A percentile compares a stretch with the other conserved stretches of the same genome.
These are phyloP conservation scores for Sutorius australiensis DNA, from an alignment of 768 basidiomycete species.

Conservation along the genomic window DNA sequence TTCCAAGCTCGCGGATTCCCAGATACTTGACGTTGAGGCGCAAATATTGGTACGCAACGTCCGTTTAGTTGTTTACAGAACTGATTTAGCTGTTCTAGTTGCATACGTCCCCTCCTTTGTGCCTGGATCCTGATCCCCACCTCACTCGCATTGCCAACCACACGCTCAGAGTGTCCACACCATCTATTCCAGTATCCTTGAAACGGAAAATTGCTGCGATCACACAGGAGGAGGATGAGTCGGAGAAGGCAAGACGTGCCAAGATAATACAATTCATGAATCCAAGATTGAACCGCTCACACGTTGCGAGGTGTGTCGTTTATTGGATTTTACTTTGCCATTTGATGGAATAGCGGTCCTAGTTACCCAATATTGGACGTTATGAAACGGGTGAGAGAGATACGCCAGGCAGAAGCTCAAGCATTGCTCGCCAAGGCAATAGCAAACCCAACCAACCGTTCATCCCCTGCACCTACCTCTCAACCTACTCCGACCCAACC, in stretches of 20 bases:
- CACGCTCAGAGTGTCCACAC: constrained; percentile 66
- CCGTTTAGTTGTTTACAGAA: neutral
- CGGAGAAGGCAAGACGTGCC: constrained; percentile 63
- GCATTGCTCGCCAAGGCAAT: constrained; percentile 23
- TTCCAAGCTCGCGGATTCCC: constrained; percentile 62
- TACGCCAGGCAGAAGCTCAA: constrained; percentile 24
- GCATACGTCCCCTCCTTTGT: constrained; percentile 70
- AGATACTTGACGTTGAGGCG: constrained; percentile 72
- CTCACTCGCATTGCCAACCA: constrained; percentile 74
- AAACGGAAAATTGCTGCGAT: constrained; percentile 71
- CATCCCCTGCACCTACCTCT: constrained; percentile 27
- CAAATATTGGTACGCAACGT: constrained; percentile 55
- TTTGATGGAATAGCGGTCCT: constrained; percentile 1
- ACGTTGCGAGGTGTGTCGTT: constrained; percentile 45
- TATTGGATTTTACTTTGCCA: neutral
- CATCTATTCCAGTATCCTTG: constrained; percentile 66
- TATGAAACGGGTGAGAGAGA: constrained; percentile 32
- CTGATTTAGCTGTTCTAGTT: constrained; percentile 42
- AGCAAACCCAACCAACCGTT: constrained; percentile 29
- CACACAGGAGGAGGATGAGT: constrained; percentile 74
- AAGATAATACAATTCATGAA: constrained; percentile 82
- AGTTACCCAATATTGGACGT: constrained; percentile 62
- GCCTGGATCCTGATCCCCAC: constrained; percentile 76
- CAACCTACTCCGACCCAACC: constrained; percentile 35
- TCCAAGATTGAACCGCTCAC: constrained; percentile 46